Evolutionary conservation across 345 rosid genomes (phyloP).

Genomic region (Microthlaspi erraticum): DNA sequence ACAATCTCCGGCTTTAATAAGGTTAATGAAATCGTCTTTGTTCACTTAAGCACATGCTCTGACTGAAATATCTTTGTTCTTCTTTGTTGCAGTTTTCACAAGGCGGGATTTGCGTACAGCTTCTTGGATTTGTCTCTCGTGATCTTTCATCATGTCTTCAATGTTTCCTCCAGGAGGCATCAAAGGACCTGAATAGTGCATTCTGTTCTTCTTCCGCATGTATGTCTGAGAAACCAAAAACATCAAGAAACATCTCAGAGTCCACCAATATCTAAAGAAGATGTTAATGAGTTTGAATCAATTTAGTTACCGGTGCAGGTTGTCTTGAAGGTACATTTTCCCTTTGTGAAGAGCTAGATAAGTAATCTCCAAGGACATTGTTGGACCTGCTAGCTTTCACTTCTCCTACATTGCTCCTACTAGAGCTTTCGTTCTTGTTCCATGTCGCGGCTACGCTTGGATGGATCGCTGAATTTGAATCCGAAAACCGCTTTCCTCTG

Average conservation of each 20-base stretch:
- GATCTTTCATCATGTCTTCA: conserved; percentile 85
- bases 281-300: conserved; percentile 6
- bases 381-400: conserved; percentile 44
- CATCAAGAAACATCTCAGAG: conserved; percentile 10
- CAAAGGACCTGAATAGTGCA: conserved; percentile 90
- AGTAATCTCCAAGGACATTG: conserved; percentile 44
- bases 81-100: conserved; percentile 60
- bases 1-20: conserved; percentile 7
- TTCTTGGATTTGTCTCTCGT: conserved; percentile 89
- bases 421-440: conserved; percentile 42
- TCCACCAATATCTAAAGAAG: conserved; percentile 19
- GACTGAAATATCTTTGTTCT: conserved; percentile 41
- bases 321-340: conserved; percentile 41
- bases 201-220: conserved; percentile 69
- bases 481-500: conserved; percentile 49
- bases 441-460: conserved; percentile 44
- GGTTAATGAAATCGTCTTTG: conserved; percentile 13
- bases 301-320: conserved; percentile 48
- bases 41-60: conserved; percentile 40
- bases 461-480: conserved; percentile 59
- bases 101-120: conserved; percentile 83
- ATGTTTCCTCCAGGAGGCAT: conserved; percentile 89
- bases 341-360: conserved; percentile 44
- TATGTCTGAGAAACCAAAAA: conserved; percentile 55
- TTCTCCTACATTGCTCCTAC: conserved; percentile 43